Base-by-base conservation (phyloP, 495 filamentous ascomycete species). In the Penicillium maclennaniae region DNA sequence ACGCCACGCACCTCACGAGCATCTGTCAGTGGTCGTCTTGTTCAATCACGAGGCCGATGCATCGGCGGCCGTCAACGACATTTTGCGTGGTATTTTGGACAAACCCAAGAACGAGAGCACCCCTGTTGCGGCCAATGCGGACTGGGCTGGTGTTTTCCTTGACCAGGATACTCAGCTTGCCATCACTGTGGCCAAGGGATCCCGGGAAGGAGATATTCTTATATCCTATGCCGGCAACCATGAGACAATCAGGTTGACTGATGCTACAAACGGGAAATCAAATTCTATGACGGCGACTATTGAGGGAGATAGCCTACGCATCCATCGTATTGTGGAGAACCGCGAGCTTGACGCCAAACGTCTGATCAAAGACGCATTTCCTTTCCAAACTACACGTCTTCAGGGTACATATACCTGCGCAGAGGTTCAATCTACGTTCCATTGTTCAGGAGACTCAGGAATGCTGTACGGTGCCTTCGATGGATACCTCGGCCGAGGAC, bases 391-490 rank as follows among this genome's bases (percentile, higher is more conserved):
- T 5, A 20, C 43, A 1, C 43, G 48, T 19, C 43, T 66, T 7
- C 43, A 39, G n/a, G 69, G 69, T 17, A 19, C 40, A 4, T 71
- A 71, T 38, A 25, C 50, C n/a, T 69, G 55, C 26, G 50, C 45
- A 6, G 67, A 71, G 16, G 51, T 55, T n/a, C 57, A 62, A 0
- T 71, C 67, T 15, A 62, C 60, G 3, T 70, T 71, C 47, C 63
- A 64, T 34, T 69, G 67, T 26, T 43, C 26, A 17, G 69, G 69
- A 1, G 45, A 48, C 12, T 55, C 56, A 10, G 65, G 53, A 1
- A 53, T 69, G 45, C 26, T 71, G 7, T 71, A 71, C 36, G 69
- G 69, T 0, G 31, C 39, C 6, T 69, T 71, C 41, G 62, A 68
- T 34, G 69, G 69, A 9, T 71, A 57, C 39, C 51, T 71, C 14